phyloP scores from a whole-genome alignment of 2,329 filamentous ascomycete species.

The Penicillium janthinellum region DNA sequence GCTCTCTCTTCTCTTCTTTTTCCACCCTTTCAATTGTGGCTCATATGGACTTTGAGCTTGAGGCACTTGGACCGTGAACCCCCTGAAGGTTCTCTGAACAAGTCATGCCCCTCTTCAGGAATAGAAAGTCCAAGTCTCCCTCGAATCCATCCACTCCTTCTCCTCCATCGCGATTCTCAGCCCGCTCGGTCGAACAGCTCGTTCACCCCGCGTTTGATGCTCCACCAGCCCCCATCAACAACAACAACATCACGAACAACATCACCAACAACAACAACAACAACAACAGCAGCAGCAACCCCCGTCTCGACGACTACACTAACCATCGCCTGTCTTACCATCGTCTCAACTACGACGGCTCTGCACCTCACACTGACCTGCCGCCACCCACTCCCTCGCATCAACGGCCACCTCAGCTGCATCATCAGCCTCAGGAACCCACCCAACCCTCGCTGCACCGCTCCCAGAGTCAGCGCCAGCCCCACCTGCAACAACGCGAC shows the following conservation, averaged over 20 bases:
- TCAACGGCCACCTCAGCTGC: conserved; percentile 3
- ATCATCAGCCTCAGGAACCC: conserved; percentile 1
- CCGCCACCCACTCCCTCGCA: neutral
- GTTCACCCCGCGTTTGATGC: conserved; percentile 16
- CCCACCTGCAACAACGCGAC: conserved; percentile 20
- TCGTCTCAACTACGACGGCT: conserved; percentile 13
- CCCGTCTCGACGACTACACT: conserved; percentile 8
- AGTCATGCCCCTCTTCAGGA: conserved; percentile 33
- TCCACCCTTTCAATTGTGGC: neutral
- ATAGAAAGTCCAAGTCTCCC: conserved; percentile 25
- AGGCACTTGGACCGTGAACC: neutral
- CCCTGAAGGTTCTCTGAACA: neutral
- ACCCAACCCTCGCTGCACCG: conserved; percentile 18
- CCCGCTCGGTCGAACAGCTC: conserved; percentile 27
- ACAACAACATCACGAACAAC: conserved; percentile 9
- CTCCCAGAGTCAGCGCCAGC: conserved; percentile 32
- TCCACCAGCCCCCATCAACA: conserved; percentile 21
- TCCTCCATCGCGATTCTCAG: conserved; percentile 15
- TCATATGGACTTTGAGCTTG: neutral
- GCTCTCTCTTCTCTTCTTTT: neutral
- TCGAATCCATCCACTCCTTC: conserved; percentile 13
- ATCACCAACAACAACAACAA: conserved; percentile 7
- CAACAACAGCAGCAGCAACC: conserved; percentile 13
- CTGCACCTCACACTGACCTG: neutral
- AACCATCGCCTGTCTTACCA: conserved; percentile 5